Conservation (phyloP, 495 filamentous ascomycete species). For the Aspergillus ostianus region DNA sequence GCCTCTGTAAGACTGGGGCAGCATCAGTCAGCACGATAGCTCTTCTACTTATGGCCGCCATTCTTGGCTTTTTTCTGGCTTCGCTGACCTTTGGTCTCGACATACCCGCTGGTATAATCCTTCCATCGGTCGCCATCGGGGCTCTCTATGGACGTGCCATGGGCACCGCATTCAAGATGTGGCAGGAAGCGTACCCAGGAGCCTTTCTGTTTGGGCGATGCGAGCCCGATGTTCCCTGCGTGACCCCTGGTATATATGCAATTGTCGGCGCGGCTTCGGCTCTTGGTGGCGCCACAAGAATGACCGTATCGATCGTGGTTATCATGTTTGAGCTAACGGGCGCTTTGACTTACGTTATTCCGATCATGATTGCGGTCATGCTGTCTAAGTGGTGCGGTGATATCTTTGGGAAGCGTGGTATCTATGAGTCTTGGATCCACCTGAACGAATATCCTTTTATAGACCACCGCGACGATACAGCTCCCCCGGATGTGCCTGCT, state of each 20-base stretch:
- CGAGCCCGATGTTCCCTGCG: constrained; percentile 83
- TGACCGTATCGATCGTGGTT: constrained; percentile 95
- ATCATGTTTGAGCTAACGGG: constrained; percentile 99
- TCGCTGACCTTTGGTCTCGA: constrained; percentile 94
- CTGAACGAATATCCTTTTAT: constrained; percentile 96
- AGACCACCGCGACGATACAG: constrained; percentile 84
- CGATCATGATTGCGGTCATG: constrained; percentile 99
- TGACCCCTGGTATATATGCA: constrained; percentile 92
- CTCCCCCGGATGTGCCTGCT: constrained; percentile 79
- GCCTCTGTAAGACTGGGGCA: constrained; percentile 78
- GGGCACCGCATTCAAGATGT: constrained; percentile 84
- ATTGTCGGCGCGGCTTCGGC: constrained; percentile 97
- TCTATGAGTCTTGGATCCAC: constrained; percentile 97
- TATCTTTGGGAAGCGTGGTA: constrained; percentile 88
- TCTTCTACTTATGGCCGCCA: constrained; percentile 73
- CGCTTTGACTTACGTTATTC: constrained; percentile 92
- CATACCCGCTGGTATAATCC: constrained; percentile 92
- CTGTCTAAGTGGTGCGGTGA: constrained; percentile 97
- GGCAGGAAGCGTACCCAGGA: constrained; percentile 74
- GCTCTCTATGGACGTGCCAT: constrained; percentile 89
- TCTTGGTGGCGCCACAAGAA: constrained; percentile 92
- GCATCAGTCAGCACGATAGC: constrained; percentile 71
- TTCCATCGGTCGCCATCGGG: constrained; percentile 96
- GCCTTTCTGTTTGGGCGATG: constrained; percentile 78
- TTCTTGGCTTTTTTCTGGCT: constrained; percentile 82